Conservation (phyloP, 495 filamentous ascomycete genomes). For the Saxispiralis lemnorum region DNA sequence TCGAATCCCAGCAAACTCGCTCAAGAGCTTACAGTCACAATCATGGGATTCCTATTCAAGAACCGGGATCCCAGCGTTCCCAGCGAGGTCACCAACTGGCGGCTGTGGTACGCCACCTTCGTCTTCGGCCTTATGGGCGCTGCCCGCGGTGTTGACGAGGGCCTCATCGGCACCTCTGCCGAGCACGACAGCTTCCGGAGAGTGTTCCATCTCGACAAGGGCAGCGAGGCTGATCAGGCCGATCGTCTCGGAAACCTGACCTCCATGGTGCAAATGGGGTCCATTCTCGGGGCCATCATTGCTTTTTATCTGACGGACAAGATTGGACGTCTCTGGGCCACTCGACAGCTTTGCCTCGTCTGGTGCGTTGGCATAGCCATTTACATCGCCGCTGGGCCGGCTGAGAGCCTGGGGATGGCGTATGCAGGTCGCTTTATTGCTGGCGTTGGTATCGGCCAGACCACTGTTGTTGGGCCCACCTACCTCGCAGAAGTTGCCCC, state of each 20-base stretch:
- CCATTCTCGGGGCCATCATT: slow-evolving; percentile 44
- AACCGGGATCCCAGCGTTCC: slow-evolving; percentile 15
- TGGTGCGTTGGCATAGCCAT: slow-evolving; percentile 27
- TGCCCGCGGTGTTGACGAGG: slow-evolving; percentile 56
- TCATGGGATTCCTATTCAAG: background rate
- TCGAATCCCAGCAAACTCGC: too few relatives aligned
- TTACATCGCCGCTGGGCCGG: slow-evolving; percentile 19
- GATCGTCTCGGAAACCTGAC: slow-evolving; percentile 36
- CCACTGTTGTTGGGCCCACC: slow-evolving; percentile 5
- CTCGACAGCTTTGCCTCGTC: slow-evolving; percentile 36
- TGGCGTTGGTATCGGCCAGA: slow-evolving; percentile 11
- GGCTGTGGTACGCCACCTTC: slow-evolving; percentile 14
- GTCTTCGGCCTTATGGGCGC: slow-evolving; percentile 46
- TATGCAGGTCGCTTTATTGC: slow-evolving; percentile 12
- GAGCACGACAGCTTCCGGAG: slow-evolving; percentile 43
- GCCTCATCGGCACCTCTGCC: slow-evolving; percentile 49
- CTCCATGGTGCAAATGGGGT: slow-evolving; percentile 47
- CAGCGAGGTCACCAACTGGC: slow-evolving; percentile 19
- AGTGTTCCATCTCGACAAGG: slow-evolving; percentile 39
- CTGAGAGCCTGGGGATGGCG: slow-evolving; percentile 3
- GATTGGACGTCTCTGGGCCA: slow-evolving; percentile 31
- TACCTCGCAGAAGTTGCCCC: slow-evolving; percentile 7
- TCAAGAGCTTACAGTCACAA: too few relatives aligned
- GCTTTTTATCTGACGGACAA: slow-evolving; percentile 51
- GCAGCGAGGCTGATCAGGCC: slow-evolving; percentile 23